A percentile compares a stretch with the other conserved stretches of the same genome.
These are phyloP conservation scores for Cutaneotrichosporon dermatis DNA, from an alignment of 1,284 basidiomycete species.

Conservation along the genomic window DNA sequence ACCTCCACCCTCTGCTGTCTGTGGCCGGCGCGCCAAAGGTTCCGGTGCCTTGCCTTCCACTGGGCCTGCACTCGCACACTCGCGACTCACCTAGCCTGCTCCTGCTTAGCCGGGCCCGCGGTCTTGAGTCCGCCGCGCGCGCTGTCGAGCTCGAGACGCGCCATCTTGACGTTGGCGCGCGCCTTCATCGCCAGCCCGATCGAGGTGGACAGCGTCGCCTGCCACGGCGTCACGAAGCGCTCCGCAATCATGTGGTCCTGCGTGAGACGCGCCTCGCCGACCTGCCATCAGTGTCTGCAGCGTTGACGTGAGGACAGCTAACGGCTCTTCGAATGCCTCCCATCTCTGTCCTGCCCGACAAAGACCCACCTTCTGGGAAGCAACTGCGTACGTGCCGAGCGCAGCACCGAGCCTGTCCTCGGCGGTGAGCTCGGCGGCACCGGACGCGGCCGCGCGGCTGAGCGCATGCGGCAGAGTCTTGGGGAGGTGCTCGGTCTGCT, in stretches of 20 bases:
- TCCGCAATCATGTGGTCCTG: constrained; percentile 74
- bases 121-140: constrained; percentile 66
- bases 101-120: constrained; percentile 68
- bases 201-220: constrained; percentile 72
- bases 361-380: constrained; percentile 65
- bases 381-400: constrained; percentile 71
- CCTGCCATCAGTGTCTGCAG: constrained; percentile 38
- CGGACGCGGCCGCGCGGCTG: constrained; percentile 69
- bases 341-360: not conserved
- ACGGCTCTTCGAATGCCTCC: no score
- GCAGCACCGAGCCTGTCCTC: constrained; percentile 71
- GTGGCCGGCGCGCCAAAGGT: no score
- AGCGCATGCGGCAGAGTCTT: constrained; percentile 96
- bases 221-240: constrained; percentile 86
- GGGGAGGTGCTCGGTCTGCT: constrained; percentile 51
- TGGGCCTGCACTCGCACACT: not conserved
- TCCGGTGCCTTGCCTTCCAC: not conserved
- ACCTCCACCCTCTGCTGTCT: no score
- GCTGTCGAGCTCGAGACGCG: constrained; percentile 71
- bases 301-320: no score
- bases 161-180: constrained; percentile 76
- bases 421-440: constrained; percentile 59
- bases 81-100: constrained; percentile 63
- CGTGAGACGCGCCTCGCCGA: constrained; percentile 74
- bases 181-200: constrained; percentile 86